Conservation (phyloP, 345 rosid genomes). For the Salix suchowensis region DNA sequence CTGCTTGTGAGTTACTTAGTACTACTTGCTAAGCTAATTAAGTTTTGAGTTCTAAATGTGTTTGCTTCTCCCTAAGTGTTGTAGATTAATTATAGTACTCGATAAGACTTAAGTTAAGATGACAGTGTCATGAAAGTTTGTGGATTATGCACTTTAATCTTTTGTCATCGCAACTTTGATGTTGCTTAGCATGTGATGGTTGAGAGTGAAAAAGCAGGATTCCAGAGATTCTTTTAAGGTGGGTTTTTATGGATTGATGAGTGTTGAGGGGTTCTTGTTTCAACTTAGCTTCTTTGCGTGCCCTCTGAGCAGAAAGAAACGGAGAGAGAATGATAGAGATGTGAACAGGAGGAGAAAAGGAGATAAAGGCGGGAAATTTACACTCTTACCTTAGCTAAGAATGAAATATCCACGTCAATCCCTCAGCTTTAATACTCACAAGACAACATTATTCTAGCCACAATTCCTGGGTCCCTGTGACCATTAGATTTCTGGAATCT, state of each 20-base stretch:
- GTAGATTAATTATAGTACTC: neutral
- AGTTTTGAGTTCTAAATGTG: neutral
- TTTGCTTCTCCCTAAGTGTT: neutral
- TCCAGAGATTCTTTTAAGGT: neutral
- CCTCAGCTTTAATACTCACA: neutral
- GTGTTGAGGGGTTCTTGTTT: neutral
- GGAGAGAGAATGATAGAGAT: neutral
- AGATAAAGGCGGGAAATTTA: neutral
- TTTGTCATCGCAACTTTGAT: neutral
- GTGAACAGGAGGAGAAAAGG: neutral
- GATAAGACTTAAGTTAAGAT: neutral
- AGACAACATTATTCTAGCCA: neutral
- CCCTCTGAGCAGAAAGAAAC: neutral
- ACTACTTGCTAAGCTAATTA: neutral
- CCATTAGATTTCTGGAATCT: neutral
- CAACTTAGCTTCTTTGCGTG: neutral
- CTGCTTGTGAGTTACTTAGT: neutral
- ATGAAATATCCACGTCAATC: slow-evolving; percentile 2
- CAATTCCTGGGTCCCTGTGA: neutral
- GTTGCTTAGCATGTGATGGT: neutral
- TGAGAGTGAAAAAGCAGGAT: neutral
- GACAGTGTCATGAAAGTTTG: slow-evolving; percentile 2
- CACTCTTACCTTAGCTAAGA: neutral
- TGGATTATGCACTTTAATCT: neutral
- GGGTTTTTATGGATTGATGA: neutral